These are phyloP conservation scores for Penicillium crustosum DNA, from an alignment of 2,329 filamentous ascomycete species.

Conservation along the genomic window DNA sequence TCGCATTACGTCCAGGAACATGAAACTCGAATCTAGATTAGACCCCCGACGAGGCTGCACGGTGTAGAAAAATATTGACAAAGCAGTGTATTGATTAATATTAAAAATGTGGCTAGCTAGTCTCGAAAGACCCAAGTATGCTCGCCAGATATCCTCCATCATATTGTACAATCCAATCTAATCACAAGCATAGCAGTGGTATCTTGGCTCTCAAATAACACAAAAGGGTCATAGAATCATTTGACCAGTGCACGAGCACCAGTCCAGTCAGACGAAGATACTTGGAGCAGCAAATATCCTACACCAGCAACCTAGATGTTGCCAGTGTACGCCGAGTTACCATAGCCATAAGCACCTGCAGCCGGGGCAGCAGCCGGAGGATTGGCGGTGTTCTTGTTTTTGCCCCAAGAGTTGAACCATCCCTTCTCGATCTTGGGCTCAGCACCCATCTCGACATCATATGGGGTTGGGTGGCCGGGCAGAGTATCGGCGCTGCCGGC, in stretches of 20 bases:
- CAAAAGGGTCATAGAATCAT: conserved; percentile 22
- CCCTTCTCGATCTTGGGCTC: conserved; percentile 21
- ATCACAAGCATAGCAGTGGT: conserved; percentile 21
- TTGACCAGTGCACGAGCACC: conserved; percentile 6
- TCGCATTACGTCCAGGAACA: not conserved
- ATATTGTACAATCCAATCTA: conserved; percentile 16
- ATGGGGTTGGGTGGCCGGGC: conserved; percentile 41
- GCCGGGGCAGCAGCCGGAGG: conserved; percentile 10
- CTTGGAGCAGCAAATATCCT: not conserved
- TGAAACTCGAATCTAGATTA: not conserved
- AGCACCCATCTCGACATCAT: conserved; percentile 36
- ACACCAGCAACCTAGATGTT: conserved; percentile 23
- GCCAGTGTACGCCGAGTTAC: conserved; percentile 34
- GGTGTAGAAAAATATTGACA: not conserved
- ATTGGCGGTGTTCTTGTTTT: conserved; percentile 23
- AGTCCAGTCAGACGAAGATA: not conserved
- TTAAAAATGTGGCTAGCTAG: conserved; percentile 1
- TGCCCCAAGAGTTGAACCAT: conserved; percentile 24
- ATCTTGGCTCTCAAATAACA: conserved; percentile 19
- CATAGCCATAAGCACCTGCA: conserved; percentile 31
- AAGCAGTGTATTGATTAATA: conserved; percentile 4
- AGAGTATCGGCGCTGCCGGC: conserved; percentile 35
- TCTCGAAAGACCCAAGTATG: conserved; percentile 2
- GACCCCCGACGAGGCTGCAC: too few species aligned
- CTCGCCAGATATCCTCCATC: conserved; percentile 12